Base-by-base conservation (phyloP, 2,329 filamentous ascomycete species). In the Aschersonia sp. region DNA sequence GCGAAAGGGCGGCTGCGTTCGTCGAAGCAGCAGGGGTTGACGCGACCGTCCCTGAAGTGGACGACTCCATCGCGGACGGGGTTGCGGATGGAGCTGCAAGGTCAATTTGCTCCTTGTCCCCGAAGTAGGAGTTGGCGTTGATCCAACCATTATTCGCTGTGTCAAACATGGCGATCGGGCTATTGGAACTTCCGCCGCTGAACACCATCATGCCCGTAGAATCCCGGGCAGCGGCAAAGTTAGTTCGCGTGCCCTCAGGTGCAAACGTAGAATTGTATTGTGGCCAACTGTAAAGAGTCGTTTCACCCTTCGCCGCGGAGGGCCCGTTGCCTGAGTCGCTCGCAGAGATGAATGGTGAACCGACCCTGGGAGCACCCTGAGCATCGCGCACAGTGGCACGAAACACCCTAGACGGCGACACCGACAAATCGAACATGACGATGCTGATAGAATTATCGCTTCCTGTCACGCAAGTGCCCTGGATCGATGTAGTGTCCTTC, bases 361-460 rank as follows among this genome's bases (percentile, higher is more conserved):
- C 70, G 45, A 56, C 66, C 59, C 71, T 75, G 43, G 63, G 73
- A 51, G 59, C 71, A 12, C 84, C 85, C 41, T 72, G 69, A 9
- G 73, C 72, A 52, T 78, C 75, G 45, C 84, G 63, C 10, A 95
- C 64, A 20, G 87, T 74, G 32, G 82, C 78, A 48, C 84, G 79
- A 32, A 76, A 77, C 43, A 95, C 85, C 5, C 70, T 65, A 59
- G 94, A 94, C 3, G 91, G 89, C 0, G 82, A 79, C 7, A 73
- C 71, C 10, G 74, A 74, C 65, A 89, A 75, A 59, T 95, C 80
- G 56, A 92, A 95, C 9, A 81, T 79, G 55, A 89, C 80, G 20
- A 97, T 68, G 40, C 82, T 78, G 59, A 86, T 89, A 63, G 84
- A 89, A 31, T 76, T 80, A 61, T 95, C 87, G 42, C 79, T 74